phyloP scores from a whole-genome alignment of 345 rosid species.

The Eucalyptus fibrosa region DNA sequence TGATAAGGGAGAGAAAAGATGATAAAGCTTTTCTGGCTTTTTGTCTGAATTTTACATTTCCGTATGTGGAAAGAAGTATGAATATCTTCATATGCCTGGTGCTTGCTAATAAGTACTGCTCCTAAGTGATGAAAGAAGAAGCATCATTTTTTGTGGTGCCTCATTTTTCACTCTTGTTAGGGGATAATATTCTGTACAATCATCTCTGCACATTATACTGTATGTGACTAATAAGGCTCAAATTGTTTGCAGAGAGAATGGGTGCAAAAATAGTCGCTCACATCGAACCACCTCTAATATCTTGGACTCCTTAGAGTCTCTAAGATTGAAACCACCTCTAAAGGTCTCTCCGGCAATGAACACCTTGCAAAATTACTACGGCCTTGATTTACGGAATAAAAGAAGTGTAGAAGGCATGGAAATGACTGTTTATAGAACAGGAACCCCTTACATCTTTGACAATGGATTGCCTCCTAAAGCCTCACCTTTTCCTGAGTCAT shows the following conservation, averaged over 20 bases:
- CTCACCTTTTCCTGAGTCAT: constrained; percentile 2
- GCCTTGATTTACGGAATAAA: constrained; percentile 11
- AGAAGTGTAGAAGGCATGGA: constrained; percentile 26
- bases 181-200: neutral
- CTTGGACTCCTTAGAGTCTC: constrained; percentile 25
- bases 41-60: neutral
- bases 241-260: constrained; percentile 6
- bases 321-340: constrained; percentile 14
- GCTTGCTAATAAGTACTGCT: neutral
- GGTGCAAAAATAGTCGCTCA: neutral
- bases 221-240: neutral
- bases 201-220: neutral
- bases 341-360: constrained; percentile 49
- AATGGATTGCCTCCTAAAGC: constrained; percentile 7
- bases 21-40: neutral
- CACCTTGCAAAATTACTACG: constrained; percentile 36
- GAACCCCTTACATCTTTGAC: neutral
- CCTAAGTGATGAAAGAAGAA: neutral
- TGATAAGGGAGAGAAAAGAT: neutral
- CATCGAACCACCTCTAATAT: constrained; percentile 1
- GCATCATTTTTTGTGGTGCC: neutral
- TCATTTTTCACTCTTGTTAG: neutral
- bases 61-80: neutral
- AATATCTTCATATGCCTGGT: neutral
- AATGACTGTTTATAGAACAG: constrained; percentile 32